Conservation (phyloP, 1,284 basidiomycete species). For the Ganoderma sinense region DNA sequence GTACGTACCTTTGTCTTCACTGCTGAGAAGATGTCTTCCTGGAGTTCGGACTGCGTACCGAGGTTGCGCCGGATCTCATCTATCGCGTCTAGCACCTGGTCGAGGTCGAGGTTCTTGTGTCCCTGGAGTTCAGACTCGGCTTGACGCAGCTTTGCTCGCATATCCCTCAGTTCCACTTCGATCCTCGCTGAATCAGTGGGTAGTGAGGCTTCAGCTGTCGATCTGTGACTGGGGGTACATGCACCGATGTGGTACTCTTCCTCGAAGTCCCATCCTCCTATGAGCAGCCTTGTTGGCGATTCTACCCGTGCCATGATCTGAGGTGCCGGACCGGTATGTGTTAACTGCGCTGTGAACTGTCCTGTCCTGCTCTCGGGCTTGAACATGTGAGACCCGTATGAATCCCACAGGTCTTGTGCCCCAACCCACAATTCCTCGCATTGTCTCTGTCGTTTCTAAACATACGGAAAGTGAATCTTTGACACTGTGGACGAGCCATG, state of each 20-base stretch:
- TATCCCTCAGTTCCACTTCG: not conserved
- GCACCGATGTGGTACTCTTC: not conserved
- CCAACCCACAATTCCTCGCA: not conserved
- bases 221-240: no score
- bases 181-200: not conserved
- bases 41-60: not conserved
- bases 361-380: not conserved
- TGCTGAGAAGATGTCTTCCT: not conserved
- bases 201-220: not conserved
- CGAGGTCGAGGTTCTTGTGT: not conserved
- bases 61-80: not conserved
- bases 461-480: not conserved
- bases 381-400: not conserved
- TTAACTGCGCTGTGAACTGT: not conserved
- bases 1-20: not conserved
- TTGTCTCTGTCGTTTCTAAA: not conserved
- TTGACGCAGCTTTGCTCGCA: not conserved
- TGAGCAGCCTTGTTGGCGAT: not conserved
- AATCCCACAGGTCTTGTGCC: not conserved
- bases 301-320: not conserved
- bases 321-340: not conserved
- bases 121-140: not conserved
- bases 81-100: not conserved
- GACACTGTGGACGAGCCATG: not conserved
- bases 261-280: not conserved